Evolutionary conservation across 257 asterid genomes (phyloP), one percentile per base, ranked within the genome.

Genomic region (Solanum chiquidenum): DNA sequence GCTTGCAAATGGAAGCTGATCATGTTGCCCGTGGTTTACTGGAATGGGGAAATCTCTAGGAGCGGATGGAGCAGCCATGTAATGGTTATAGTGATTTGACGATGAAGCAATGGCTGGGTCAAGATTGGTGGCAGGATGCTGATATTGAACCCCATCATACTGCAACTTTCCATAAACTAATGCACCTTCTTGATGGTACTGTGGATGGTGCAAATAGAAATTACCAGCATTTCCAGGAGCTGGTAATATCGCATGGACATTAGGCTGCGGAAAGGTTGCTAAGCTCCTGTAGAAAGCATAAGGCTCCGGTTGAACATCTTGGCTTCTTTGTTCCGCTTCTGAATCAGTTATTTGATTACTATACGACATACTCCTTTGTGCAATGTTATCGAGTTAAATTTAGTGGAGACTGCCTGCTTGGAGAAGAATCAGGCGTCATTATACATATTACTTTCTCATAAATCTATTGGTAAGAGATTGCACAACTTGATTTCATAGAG

Each of bases 251-350:
- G 94, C 64, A 75, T 93, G 96, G 62, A 88, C 84, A 91, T 76
- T 90, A 46, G 93, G 93, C 37, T 90, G 98, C 33, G 94, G 98
- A 86, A 88, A 91, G 89, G 90, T 91, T 29, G 97, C 21, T 52
- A 90, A 52, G 90, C 88, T 92, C 88, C 94, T 90, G 72, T 95
- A 94, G 86, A 94, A 91, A 86, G 94, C 79, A 91, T 91, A 90
- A 44, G 98, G 95, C 86, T 94, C 95, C 6, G 95, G 91, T 62
- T 89, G 95, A 46, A 88, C 89, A 90, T 83, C 91, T 83, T 89
- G 98, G 77, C 95, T 92, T 88, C 89, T 95, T 80, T 91, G 97
- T 85, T 95, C 95, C 5, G 91, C 71, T 91, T 93, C 98, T 89
- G 89, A 52, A 84, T 95, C 95, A 82, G 83, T 89, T 93, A 91